A percentile compares a stretch with the other conserved stretches of the same genome.
Conservation (phyloP, 208 protist genomes). For the Trypanosoma grayi region DNA sequence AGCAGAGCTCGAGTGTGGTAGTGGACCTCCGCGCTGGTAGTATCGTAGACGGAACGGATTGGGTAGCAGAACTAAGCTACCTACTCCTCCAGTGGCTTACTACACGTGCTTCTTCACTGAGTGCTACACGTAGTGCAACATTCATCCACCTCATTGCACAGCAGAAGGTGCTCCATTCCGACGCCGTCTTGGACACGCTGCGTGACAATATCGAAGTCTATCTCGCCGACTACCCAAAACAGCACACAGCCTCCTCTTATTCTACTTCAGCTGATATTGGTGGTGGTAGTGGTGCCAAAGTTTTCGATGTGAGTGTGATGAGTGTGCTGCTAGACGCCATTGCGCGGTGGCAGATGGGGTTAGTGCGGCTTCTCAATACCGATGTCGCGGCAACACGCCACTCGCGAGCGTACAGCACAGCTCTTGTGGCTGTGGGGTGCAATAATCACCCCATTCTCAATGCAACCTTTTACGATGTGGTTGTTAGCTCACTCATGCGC, state of each 20-base stretch:
- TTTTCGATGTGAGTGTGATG: slow-evolving; percentile 8
- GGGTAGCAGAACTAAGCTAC: slow-evolving; percentile 24
- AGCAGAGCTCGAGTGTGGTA: slow-evolving; percentile 7
- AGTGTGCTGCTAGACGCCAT: slow-evolving; percentile 50
- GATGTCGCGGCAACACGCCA: neutral
- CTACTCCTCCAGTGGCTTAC: slow-evolving; percentile 43
- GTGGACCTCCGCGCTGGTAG: neutral
- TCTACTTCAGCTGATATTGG: slow-evolving; percentile 12
- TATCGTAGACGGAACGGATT: neutral
- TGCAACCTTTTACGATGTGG: slow-evolving; percentile 29
- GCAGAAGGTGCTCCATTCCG: slow-evolving; percentile 40
- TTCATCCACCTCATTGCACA: slow-evolving; percentile 62
- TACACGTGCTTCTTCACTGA: slow-evolving; percentile 27
- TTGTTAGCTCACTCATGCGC: slow-evolving; percentile 33
- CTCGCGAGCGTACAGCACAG: neutral
- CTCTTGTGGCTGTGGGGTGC: neutral
- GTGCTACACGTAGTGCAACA: slow-evolving; percentile 31
- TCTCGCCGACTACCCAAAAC: slow-evolving; percentile 4
- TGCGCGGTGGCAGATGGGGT: slow-evolving; percentile 38
- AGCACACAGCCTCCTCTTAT: neutral
- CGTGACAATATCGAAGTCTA: slow-evolving; percentile 49
- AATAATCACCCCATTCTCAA: slow-evolving; percentile 43
- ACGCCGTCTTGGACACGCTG: slow-evolving; percentile 55
- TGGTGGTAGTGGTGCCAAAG: neutral
- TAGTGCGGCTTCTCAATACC: slow-evolving; percentile 9